These are phyloP conservation scores for Penicillium odoratum DNA, from an alignment of 495 filamentous ascomycete species.

Conservation along the genomic window DNA sequence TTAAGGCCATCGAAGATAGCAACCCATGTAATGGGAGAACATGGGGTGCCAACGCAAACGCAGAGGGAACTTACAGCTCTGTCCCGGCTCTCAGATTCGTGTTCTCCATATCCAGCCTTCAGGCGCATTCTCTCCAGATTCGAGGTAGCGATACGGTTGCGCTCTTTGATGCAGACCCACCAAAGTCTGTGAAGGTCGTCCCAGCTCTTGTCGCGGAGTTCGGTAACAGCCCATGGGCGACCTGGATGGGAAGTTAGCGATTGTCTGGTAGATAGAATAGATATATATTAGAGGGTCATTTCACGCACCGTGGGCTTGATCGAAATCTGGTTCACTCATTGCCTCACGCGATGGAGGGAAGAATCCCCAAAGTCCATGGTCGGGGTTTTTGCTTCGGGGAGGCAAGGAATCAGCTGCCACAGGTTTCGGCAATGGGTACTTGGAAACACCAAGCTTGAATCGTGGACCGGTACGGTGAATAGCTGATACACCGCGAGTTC, in stretches of 20 bases:
- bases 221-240: slow-evolving; percentile 81
- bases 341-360: slow-evolving; percentile 67
- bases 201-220: slow-evolving; percentile 86
- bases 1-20: not conserved
- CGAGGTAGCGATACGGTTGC: slow-evolving; percentile 85
- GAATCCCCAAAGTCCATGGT: slow-evolving; percentile 95
- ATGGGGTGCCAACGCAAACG: not conserved
- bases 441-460: slow-evolving; percentile 65
- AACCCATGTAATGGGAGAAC: not conserved
- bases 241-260: slow-evolving; percentile 42
- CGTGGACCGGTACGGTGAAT: slow-evolving; percentile 75
- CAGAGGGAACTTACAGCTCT: slow-evolving; percentile 52
- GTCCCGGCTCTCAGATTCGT: slow-evolving; percentile 60
- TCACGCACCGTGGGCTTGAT: slow-evolving; percentile 61
- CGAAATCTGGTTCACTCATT: slow-evolving; percentile 67
- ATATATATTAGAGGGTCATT: not conserved
- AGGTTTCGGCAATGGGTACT: slow-evolving; percentile 73
- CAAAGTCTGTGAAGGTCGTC: slow-evolving; percentile 89
- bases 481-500: slow-evolving; percentile 73
- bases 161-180: slow-evolving; percentile 93
- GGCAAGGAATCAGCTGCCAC: slow-evolving; percentile 50
- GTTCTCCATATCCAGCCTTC: slow-evolving; percentile 65
- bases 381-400: slow-evolving; percentile 48
- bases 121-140: slow-evolving; percentile 62
- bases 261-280: not conserved